Conservation (phyloP, 805 yeast genomes). For the Debaryomyces hansenii region DNA sequence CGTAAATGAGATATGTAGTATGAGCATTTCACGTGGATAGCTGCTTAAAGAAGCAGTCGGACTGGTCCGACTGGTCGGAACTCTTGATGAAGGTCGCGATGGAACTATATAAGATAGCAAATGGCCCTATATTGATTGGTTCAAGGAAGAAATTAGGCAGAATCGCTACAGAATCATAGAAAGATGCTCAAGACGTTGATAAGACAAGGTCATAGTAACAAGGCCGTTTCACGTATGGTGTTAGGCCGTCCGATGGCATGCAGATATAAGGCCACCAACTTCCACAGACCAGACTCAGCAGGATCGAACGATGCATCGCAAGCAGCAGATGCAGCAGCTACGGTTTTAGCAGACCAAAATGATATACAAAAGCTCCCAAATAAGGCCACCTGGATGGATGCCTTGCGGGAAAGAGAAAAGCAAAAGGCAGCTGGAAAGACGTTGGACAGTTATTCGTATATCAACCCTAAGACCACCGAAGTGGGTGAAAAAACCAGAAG, state of each 20-base stretch:
- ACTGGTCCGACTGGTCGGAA: too few relatives aligned
- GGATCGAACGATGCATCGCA: constrained; percentile 53
- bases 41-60: too few relatives aligned
- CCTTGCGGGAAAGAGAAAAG: constrained; percentile 69
- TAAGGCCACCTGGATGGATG: constrained; percentile 82
- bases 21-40: too few relatives aligned
- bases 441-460: constrained; percentile 68
- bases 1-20: too few relatives aligned
- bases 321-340: constrained; percentile 76
- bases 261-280: constrained; percentile 12
- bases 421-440: constrained; percentile 73
- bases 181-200: constrained; percentile 1
- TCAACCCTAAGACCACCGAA: constrained; percentile 67
- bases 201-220: not conserved
- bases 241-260: not conserved
- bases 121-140: too few relatives aligned
- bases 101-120: too few relatives aligned
- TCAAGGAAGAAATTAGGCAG: too few relatives aligned
- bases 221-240: not conserved
- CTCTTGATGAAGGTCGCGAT: too few relatives aligned
- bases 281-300: constrained; percentile 34
- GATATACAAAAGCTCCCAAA: constrained; percentile 48
- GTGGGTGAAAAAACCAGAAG: constrained; percentile 71
- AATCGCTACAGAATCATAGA: too few relatives aligned
- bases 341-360: constrained; percentile 59